phyloP scores from a whole-genome alignment of 768 basidiomycete genomes.

The Lactarius indigo region DNA sequence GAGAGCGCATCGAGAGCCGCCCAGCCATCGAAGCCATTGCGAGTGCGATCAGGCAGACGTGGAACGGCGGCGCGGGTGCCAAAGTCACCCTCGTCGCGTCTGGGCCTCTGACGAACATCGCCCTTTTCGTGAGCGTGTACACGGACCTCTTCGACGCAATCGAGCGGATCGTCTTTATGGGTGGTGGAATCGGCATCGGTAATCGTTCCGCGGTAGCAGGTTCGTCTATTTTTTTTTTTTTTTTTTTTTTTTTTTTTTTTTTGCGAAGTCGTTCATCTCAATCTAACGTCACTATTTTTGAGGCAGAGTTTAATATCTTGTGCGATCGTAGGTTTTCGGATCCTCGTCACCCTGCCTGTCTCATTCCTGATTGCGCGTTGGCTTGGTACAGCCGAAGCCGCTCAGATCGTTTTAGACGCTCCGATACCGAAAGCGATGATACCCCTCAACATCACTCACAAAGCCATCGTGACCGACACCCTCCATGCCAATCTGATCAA shows the following conservation, averaged over 20 bases:
- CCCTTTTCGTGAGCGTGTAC: slow-evolving; percentile 38
- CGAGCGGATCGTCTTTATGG: slow-evolving; percentile 83
- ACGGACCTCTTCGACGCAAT: slow-evolving; percentile 53
- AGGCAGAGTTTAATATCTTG: slow-evolving; percentile 71
- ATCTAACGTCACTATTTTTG: background rate
- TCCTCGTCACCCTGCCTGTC: background rate
- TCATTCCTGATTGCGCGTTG: background rate
- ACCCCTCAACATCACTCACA: slow-evolving; percentile 86
- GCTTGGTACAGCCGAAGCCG: slow-evolving; percentile 64
- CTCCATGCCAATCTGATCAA: slow-evolving; percentile 53
- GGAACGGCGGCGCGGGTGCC: slow-evolving; percentile 55
- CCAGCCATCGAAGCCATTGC: slow-evolving; percentile 71
- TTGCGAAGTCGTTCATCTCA: background rate
- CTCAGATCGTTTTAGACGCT: slow-evolving; percentile 73
- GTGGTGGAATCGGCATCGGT: slow-evolving; percentile 82
- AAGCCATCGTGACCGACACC: slow-evolving; percentile 62
- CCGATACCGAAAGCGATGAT: slow-evolving; percentile 73
- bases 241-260: slow-evolving; percentile 27
- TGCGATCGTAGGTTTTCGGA: slow-evolving; percentile 64
- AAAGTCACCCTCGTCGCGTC: slow-evolving; percentile 70
- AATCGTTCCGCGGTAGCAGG: slow-evolving; percentile 77
- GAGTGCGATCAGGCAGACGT: slow-evolving; percentile 45
- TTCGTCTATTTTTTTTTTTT: slow-evolving; percentile 29
- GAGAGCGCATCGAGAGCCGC: slow-evolving; percentile 47
- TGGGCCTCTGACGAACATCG: slow-evolving; percentile 83